Conservation (phyloP, 2,329 filamentous ascomycete genomes). For the Curvularia eragrostidis region DNA sequence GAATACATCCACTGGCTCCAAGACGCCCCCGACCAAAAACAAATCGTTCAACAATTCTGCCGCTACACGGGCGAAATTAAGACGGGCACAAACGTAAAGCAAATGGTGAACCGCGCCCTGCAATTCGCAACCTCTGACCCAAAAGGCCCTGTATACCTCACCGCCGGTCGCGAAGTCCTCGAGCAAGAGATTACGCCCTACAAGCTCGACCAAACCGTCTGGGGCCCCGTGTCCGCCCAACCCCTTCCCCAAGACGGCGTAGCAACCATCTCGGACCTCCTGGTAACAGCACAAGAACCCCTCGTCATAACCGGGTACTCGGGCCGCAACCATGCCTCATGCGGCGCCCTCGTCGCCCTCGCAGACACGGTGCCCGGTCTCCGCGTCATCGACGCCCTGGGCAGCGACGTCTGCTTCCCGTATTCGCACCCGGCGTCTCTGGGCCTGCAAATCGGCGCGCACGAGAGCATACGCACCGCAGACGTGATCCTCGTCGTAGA, state of each 20-base stretch:
- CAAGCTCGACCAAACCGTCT: constrained; percentile 68
- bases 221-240: constrained; percentile 75
- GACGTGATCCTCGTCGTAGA: constrained; percentile 87
- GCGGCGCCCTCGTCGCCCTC: constrained; percentile 66
- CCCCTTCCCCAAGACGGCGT: constrained; percentile 60
- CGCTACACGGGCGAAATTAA: constrained; percentile 84
- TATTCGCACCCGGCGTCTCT: constrained; percentile 63
- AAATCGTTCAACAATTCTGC: constrained; percentile 84
- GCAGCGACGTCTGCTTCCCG: constrained; percentile 81
- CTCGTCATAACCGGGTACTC: constrained; percentile 75
- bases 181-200: constrained; percentile 73
- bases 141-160: constrained; percentile 79
- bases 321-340: constrained; percentile 72
- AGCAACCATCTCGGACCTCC: constrained; percentile 65
- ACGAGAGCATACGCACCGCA: constrained; percentile 75
- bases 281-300: constrained; percentile 69
- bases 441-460: constrained; percentile 73
- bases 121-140: constrained; percentile 81
- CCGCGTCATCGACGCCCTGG: constrained; percentile 76
- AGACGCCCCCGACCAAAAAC: constrained; percentile 80
- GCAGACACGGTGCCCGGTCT: constrained; percentile 72
- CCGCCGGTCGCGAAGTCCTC: constrained; percentile 80
- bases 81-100: constrained; percentile 80
- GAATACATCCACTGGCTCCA: constrained; percentile 90
- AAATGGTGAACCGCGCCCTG: constrained; percentile 84